phyloP scores from a whole-genome alignment of 805 yeast species.

The Ogataea minuta region DNA sequence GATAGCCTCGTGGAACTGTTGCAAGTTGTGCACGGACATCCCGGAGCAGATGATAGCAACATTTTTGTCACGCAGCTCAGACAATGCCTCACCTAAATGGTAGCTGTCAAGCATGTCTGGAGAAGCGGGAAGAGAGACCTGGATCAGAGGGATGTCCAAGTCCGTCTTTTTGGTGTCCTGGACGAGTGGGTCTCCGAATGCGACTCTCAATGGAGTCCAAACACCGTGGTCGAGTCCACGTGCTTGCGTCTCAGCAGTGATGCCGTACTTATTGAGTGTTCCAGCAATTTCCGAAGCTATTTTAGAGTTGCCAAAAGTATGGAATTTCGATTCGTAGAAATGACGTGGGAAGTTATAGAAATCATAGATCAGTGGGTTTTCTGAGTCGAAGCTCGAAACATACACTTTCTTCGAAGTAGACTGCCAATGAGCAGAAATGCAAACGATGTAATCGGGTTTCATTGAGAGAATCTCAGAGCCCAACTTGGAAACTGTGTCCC shows the following conservation, averaged over 20 bases:
- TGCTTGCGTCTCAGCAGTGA: slow-evolving; percentile 42
- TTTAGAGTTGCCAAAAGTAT: slow-evolving; percentile 41
- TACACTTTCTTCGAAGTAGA: slow-evolving; percentile 30
- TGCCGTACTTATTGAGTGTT: slow-evolving; percentile 41
- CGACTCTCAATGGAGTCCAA: slow-evolving; percentile 78
- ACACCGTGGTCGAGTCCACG: slow-evolving; percentile 82
- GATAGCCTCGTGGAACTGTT: slow-evolving; percentile 44
- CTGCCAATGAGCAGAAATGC: slow-evolving; percentile 82
- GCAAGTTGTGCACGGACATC: slow-evolving; percentile 74
- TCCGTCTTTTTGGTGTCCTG: slow-evolving; percentile 40
- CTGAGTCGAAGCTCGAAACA: slow-evolving; percentile 25
- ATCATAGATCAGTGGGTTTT: slow-evolving; percentile 66
- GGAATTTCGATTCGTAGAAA: slow-evolving; percentile 64
- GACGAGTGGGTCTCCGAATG: slow-evolving; percentile 46
- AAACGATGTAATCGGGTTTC: slow-evolving; percentile 64
- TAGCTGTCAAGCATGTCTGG: slow-evolving; percentile 43
- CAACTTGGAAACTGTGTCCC: slow-evolving; percentile 43
- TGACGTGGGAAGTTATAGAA: slow-evolving; percentile 69
- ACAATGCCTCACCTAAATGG: slow-evolving; percentile 55
- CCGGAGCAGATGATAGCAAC: slow-evolving; percentile 66
- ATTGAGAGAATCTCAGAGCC: slow-evolving; percentile 52
- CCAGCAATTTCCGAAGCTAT: slow-evolving; percentile 46
- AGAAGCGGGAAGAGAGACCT: slow-evolving; percentile 46
- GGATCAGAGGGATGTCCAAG: slow-evolving; percentile 47
- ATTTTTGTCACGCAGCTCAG: slow-evolving; percentile 49